phyloP scores from a whole-genome alignment of 2,329 filamentous ascomycete genomes.

The Fusarium sp. region DNA sequence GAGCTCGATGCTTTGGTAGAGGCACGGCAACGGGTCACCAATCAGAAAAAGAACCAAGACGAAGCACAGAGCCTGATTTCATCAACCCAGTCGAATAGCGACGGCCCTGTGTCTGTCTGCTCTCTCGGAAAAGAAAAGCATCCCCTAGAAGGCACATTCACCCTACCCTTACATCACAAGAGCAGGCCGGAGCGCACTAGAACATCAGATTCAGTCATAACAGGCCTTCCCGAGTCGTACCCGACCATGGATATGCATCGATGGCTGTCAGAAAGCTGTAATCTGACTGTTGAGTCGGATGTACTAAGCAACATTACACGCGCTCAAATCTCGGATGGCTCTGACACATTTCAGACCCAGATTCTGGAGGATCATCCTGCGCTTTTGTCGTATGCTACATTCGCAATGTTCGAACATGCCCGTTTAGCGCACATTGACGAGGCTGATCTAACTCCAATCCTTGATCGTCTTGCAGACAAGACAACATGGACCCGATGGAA shows the following conservation, averaged over 20 bases:
- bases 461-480: neutral
- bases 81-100: neutral
- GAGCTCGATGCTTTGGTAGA: constrained; percentile 12
- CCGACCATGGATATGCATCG: neutral
- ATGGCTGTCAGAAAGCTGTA: neutral
- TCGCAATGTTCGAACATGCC: constrained; percentile 5
- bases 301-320: too few relatives aligned
- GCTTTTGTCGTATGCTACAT: neutral
- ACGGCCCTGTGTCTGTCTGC: neutral
- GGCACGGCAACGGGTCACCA: neutral
- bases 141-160: neutral
- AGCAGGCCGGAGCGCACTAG: too few relatives aligned
- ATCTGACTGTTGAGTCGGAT: neutral
- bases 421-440: neutral
- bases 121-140: neutral
- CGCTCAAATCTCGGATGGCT: neutral
- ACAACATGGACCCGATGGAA: neutral
- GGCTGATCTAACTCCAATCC: neutral
- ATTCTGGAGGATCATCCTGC: neutral
- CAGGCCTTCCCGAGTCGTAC: too few relatives aligned
- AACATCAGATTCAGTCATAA: neutral
- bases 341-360: neutral
- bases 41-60: neutral
- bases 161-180: too few relatives aligned
- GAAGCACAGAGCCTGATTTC: neutral